Evolutionary conservation across 495 filamentous ascomycete species (phyloP), one percentile per base, ranked within the genome.

Genomic region (Barbatosphaeria neglecta): DNA sequence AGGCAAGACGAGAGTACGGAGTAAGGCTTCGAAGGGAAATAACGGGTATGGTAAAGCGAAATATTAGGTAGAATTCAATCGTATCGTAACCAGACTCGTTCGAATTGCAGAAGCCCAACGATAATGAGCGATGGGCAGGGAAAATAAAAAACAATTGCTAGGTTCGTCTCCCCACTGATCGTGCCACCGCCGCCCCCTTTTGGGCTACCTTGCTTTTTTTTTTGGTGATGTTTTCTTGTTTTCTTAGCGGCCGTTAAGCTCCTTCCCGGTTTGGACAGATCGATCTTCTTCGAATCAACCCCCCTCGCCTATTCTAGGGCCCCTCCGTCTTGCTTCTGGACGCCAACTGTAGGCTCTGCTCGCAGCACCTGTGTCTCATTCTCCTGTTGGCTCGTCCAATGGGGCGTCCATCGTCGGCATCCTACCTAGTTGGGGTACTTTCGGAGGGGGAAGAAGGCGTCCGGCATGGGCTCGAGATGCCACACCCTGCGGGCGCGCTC

Each of bases 401-500:
- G n/a, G n/a, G n/a, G n/a, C n/a, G n/a, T n/a, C n/a, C n/a, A n/a
- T n/a, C n/a, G n/a, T n/a, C n/a, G 18, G 7, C 16, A 16, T 15
- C 6, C 15, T 7, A 13, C 8, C 20, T 56, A 74, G 60, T 74
- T 74, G 31, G 70, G 70, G 17, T 72, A 63, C 27, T 56, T 58
- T 41, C 69, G 66, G 45, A 74, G 60, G 23, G 70, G 64, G 50
- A 73, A 74, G 50, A 61, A 72, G 57, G 64, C 69, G 25, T 53
- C 50, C 7, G 70, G 70, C 69, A 74, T 74, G 44, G 70, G 70
- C 50, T 73, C 69, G 33, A 73, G 56, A 51, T 74, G 70, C 68
- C 68, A 74, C 47, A 66, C 60, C 52, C 60, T 65, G 58, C 49
- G 50, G 35, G 61, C 64, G 31, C 64, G 50, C 44, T 55, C 50